Percentiles rank a stretch among this genome's conserved stretches.
Evolutionary conservation across 345 rosid species (phyloP).

Genomic region (Corchorus capsularis): DNA sequence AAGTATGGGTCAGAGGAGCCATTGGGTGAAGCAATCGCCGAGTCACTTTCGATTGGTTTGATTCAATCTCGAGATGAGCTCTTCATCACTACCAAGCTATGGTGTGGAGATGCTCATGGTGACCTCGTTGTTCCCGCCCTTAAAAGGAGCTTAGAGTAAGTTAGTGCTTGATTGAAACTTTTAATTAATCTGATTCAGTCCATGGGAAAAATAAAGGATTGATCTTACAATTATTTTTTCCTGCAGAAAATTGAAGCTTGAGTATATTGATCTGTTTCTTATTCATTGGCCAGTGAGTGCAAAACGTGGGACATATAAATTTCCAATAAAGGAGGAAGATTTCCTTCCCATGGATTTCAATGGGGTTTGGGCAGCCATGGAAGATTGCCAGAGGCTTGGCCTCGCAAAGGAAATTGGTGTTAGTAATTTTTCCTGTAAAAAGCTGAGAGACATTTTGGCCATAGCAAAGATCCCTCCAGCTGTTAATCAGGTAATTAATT

Average conservation of each 20-base stretch:
- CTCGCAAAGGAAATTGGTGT: constrained; percentile 71
- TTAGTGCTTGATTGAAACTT: background rate
- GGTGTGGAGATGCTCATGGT: constrained; percentile 61
- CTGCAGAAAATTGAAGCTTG: background rate
- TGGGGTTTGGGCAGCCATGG: constrained; percentile 78
- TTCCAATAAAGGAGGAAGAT: constrained; percentile 62
- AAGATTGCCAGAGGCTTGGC: constrained; percentile 30
- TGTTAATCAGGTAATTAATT: constrained; percentile 54
- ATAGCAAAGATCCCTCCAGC: constrained; percentile 69
- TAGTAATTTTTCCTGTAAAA: constrained; percentile 76
- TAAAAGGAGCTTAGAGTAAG: constrained; percentile 44
- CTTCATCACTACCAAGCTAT: constrained; percentile 57
- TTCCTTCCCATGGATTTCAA: constrained; percentile 59
- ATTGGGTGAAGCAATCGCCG: constrained; percentile 45
- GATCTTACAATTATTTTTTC: background rate
- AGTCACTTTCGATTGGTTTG: constrained; percentile 44
- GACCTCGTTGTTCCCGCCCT: constrained; percentile 54
- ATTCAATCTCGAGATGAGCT: constrained; percentile 51
- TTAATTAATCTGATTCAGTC: no score
- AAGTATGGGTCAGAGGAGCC: constrained; percentile 41
- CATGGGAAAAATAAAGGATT: no score
- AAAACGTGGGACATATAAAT: constrained; percentile 52
- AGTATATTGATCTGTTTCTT: background rate
- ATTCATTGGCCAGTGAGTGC: constrained; percentile 91
- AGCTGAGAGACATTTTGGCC: constrained; percentile 55